phyloP scores from a whole-genome alignment of 2,329 filamentous ascomycete species.

The Sporothrix brunneoviolacea region DNA sequence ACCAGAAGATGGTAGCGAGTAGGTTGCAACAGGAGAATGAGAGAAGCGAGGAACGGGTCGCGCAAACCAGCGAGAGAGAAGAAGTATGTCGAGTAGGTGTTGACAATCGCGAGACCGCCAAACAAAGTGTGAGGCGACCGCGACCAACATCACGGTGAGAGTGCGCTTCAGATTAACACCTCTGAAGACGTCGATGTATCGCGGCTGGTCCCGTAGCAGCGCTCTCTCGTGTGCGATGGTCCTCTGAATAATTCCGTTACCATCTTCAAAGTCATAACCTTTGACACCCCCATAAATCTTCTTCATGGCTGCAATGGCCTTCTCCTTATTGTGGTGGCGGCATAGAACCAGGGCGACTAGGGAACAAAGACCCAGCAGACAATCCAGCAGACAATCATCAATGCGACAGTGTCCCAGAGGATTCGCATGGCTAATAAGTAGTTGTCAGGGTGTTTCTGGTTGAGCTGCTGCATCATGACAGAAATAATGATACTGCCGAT shows the following conservation, averaged over 20 bases:
- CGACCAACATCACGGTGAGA: constrained; percentile 11
- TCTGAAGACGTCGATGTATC: constrained; percentile 9
- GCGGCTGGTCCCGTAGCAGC: neutral
- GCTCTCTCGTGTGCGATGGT: constrained; percentile 12
- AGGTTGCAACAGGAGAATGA: constrained; percentile 13
- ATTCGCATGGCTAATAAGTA: constrained; percentile 13
- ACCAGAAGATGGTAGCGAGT: constrained; percentile 12
- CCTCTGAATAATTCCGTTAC: constrained; percentile 10
- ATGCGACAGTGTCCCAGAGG: constrained; percentile 9
- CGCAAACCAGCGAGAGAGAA: constrained; percentile 9
- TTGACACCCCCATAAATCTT: constrained; percentile 10
- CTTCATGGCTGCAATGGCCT: constrained; percentile 4
- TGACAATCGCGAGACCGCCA: constrained; percentile 13
- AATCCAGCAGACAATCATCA: constrained; percentile 13
- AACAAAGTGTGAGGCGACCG: constrained; percentile 9
- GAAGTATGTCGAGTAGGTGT: constrained; percentile 14
- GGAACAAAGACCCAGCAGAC: constrained; percentile 12
- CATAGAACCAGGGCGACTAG: constrained; percentile 15
- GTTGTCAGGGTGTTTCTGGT: constrained; percentile 14
- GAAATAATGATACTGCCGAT: constrained; percentile 11
- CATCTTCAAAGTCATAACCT: constrained; percentile 10
- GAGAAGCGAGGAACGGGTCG: constrained; percentile 9
- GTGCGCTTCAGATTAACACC: constrained; percentile 11
- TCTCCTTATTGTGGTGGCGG: constrained; percentile 12
- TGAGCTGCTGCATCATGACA: constrained; percentile 14